Base-by-base conservation (phyloP, 1,284 basidiomycete species). In the Pyrrhoderma lamaoense region DNA sequence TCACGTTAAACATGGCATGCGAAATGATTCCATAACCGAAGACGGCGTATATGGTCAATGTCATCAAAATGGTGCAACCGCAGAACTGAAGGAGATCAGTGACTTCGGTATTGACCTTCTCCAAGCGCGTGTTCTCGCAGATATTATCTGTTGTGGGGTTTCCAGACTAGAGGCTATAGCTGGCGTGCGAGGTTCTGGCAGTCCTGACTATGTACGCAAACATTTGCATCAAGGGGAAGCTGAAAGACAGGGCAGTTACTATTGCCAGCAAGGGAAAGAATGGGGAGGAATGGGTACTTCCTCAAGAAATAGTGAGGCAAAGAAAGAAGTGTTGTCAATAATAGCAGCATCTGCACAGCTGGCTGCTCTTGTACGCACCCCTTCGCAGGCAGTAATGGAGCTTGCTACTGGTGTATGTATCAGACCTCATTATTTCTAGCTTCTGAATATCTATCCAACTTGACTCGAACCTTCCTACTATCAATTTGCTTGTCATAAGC, bases 301-400 rank as follows among this genome's bases (percentile, higher is more conserved):
- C 48, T 50, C 31, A 22, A 4, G 19, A 11, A 25, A 13, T 11
- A 45, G 14, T 21, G 23, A 31, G n/a, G 8, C 11, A 16, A 25
- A 25, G 43, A 27, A 45, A 45, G 13, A 5, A 22, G 21, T 47
- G 16, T 38, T 22, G 46, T 25, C 39, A 9, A 49, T 53, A 3
- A 36, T 39, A 16, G 43, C 39, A 16, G 54, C 50, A 9, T 44
- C 54, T 1, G 27, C 50, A 0, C 54, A 55, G 42, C 49, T 55
- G 16, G 36, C 42, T n/a, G 46, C 50, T 9, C 54, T 55, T 25
- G 54, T 55, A 21, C 49, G 54, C 13, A 40, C 54, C 16, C 54
- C 54, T 11, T 46, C 31, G 21, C 46, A 48, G 34, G 47, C 42
- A 18, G 27, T 55, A 11, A 36, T 52, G 31, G 49, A 51, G 21